phyloP scores from a whole-genome alignment of 192 early-diverging fungal species.

The Rhizophagus prolifer region DNA sequence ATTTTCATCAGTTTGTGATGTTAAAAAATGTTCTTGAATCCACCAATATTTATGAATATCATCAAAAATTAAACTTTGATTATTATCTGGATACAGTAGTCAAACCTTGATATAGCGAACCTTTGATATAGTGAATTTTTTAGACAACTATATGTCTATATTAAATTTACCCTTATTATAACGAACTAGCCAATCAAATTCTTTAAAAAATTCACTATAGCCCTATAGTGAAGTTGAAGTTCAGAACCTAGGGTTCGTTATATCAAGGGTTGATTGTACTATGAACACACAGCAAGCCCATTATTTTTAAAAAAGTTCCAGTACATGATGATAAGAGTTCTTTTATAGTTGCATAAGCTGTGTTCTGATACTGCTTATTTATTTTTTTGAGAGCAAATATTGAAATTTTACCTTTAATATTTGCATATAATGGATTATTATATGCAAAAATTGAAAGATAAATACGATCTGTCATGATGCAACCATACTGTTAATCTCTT shows the following conservation, averaged over 20 bases:
- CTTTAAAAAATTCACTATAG: too few species aligned
- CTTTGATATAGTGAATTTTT: too few species aligned
- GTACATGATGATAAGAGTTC: background rate
- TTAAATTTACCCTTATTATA: too few species aligned
- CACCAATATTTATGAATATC: slow-evolving; percentile 2
- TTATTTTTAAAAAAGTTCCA: background rate
- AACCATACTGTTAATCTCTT: background rate
- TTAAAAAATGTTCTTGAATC: background rate
- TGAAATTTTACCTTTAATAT: background rate
- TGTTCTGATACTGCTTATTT: background rate
- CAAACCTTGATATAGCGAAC: too few species aligned
- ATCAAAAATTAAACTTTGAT: background rate
- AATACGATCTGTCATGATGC: background rate
- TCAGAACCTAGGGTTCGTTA: too few species aligned
- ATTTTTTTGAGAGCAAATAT: background rate
- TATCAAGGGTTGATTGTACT: too few species aligned
- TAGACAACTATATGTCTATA: too few species aligned
- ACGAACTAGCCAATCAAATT: too few species aligned
- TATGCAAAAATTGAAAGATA: background rate
- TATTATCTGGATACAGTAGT: background rate
- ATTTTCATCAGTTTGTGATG: background rate
- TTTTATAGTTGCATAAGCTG: background rate
- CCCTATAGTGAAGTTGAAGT: too few species aligned
- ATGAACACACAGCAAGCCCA: background rate
- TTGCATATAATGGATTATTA: background rate